These are phyloP conservation scores for Aegilops speltoides DNA, from an alignment of 176 grass and related monocot species.

Conservation along the genomic window DNA sequence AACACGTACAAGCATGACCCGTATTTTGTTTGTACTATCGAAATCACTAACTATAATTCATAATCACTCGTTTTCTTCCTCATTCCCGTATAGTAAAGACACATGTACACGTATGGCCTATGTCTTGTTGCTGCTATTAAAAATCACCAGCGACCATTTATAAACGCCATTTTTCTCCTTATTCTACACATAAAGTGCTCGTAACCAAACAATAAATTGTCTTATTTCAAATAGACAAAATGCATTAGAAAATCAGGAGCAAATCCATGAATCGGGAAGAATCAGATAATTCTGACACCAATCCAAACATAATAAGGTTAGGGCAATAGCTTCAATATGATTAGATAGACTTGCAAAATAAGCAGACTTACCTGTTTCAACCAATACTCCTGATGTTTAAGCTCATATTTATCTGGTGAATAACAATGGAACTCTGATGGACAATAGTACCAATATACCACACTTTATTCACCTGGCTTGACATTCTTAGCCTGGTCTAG, in stretches of 20 bases:
- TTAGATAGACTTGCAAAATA: background rate
- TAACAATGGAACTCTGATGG: constrained; percentile 30
- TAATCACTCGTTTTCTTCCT: too few relatives aligned
- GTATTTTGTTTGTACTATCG: too few relatives aligned
- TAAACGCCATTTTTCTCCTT: background rate
- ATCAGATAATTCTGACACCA: background rate
- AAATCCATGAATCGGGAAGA: background rate
- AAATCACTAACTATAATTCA: too few relatives aligned
- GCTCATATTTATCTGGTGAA: constrained; percentile 86
- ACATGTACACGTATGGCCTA: background rate
- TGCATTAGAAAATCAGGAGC: background rate
- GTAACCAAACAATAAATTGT: background rate
- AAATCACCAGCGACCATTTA: background rate
- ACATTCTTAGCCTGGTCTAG: too few relatives aligned
- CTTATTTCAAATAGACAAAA: background rate
- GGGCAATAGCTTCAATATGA: background rate
- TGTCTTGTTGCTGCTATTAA: constrained; percentile 13
- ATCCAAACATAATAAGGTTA: constrained; percentile 10
- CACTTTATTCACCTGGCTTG: too few relatives aligned
- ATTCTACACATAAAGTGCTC: background rate
- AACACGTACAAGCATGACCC: too few relatives aligned
- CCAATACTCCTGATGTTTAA: constrained; percentile 99
- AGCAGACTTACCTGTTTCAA: constrained; percentile 64
- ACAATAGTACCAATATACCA: too few relatives aligned
- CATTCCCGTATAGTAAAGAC: too few relatives aligned